Percentiles rank a stretch among this genome's conserved stretches.
Conservation (phyloP, 208 protist species). For the Giardia duodenalis region DNA sequence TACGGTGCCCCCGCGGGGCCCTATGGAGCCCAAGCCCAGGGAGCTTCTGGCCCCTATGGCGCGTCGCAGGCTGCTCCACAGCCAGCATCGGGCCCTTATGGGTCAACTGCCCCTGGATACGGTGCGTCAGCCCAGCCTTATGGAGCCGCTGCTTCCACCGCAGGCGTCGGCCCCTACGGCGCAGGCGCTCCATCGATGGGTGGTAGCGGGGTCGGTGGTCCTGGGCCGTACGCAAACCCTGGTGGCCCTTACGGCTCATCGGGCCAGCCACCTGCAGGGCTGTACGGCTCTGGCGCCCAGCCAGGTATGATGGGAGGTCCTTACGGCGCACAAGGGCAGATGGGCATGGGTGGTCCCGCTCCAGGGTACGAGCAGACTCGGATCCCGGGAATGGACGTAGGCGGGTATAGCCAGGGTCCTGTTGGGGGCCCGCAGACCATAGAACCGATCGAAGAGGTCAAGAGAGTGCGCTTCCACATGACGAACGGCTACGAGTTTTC, state of each 20-base stretch:
- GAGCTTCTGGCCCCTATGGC: too few species aligned
- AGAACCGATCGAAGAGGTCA: neutral
- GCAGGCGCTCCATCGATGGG: neutral
- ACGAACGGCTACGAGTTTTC: constrained; percentile 12
- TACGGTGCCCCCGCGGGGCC: neutral
- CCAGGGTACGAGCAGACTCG: too few species aligned
- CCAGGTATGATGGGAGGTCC: neutral
- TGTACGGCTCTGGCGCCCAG: neutral
- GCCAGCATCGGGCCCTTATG: neutral
- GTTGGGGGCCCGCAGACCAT: neutral
- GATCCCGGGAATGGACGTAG: too few species aligned
- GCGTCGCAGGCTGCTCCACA: too few species aligned
- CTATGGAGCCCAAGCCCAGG: too few species aligned
- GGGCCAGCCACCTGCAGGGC: neutral
- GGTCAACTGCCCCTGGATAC: neutral
- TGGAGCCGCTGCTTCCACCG: neutral
- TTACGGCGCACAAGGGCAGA: too few species aligned
- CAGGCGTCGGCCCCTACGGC: neutral
- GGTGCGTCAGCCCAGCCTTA: neutral
- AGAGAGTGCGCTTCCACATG: neutral
- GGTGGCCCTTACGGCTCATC: neutral
- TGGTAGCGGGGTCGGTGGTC: neutral
- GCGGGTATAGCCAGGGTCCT: neutral
- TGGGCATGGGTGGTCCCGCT: too few species aligned
- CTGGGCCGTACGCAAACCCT: neutral